Evolutionary conservation across 1,284 basidiomycete genomes (phyloP).

Genomic region (Irpex rosettiformis): DNA sequence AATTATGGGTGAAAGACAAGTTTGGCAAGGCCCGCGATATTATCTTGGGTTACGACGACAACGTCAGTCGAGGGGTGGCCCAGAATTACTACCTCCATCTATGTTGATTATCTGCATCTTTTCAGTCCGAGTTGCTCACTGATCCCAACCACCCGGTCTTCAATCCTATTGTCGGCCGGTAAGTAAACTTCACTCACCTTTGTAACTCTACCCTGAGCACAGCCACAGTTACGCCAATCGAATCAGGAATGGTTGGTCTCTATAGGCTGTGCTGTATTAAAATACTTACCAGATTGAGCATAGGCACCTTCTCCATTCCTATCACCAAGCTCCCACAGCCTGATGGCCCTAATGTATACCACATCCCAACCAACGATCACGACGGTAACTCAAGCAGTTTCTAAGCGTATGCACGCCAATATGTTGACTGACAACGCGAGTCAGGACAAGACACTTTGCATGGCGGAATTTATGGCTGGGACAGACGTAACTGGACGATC

Average conservation of each 20-base stretch:
- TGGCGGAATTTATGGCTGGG: slow-evolving; percentile 52
- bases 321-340: slow-evolving; percentile 45
- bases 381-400: slow-evolving; percentile 35
- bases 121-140: slow-evolving; percentile 37
- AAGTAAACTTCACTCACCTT: slow-evolving; percentile 12
- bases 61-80: background rate
- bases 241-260: slow-evolving; percentile 43
- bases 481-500: slow-evolving; percentile 55
- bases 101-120: background rate
- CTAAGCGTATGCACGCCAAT: too few relatives aligned
- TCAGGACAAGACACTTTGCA: slow-evolving; percentile 44
- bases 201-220: background rate
- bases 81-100: background rate
- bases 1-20: slow-evolving; percentile 50
- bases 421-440: slow-evolving; percentile 11
- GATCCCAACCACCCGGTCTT: slow-evolving; percentile 49
- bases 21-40: slow-evolving; percentile 42
- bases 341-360: slow-evolving; percentile 43
- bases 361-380: slow-evolving; percentile 49
- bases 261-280: background rate
- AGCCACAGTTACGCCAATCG: slow-evolving; percentile 41
- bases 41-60: slow-evolving; percentile 49
- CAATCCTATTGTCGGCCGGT: slow-evolving; percentile 48
- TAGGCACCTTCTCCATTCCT: slow-evolving; percentile 54
- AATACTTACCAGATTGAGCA: background rate